Conservation (phyloP, 805 yeast genomes). For the Yarrowia osloensis region DNA sequence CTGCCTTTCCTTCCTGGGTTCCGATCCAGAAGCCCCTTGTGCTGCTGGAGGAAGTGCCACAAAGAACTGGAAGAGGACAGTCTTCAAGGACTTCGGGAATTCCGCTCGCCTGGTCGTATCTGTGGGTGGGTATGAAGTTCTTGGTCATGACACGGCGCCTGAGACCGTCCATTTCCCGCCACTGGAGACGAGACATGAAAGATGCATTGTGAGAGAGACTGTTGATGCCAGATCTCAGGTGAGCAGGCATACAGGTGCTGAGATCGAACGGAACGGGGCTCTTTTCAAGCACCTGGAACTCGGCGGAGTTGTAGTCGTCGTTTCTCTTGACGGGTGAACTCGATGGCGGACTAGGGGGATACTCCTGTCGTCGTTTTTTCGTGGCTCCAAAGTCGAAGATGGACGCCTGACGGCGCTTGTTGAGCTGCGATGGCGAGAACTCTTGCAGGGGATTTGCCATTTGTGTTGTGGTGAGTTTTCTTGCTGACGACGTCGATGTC, state of each 20-base stretch:
- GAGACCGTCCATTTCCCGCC: slow-evolving; percentile 13
- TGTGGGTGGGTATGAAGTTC: neutral
- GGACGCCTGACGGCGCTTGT: neutral
- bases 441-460: slow-evolving; percentile 9
- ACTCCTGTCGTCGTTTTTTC: neutral
- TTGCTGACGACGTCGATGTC: neutral
- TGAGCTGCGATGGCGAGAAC: slow-evolving; percentile 7
- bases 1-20: neutral
- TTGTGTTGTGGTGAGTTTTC: neutral
- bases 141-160: neutral
- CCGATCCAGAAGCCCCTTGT: neutral
- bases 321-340: neutral
- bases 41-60: neutral
- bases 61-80: neutral
- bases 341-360: slow-evolving; percentile 4
- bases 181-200: slow-evolving; percentile 2
- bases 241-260: neutral
- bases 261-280: slow-evolving; percentile 10
- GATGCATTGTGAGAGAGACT: neutral
- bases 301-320: neutral
- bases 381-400: slow-evolving; percentile 17
- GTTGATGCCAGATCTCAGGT: slow-evolving; percentile 13
- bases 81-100: neutral
- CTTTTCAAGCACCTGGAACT: neutral
- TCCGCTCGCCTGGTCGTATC: neutral